Base-by-base conservation (phyloP, 495 filamentous ascomycete genomes). In the Neohortaea acidophila region DNA sequence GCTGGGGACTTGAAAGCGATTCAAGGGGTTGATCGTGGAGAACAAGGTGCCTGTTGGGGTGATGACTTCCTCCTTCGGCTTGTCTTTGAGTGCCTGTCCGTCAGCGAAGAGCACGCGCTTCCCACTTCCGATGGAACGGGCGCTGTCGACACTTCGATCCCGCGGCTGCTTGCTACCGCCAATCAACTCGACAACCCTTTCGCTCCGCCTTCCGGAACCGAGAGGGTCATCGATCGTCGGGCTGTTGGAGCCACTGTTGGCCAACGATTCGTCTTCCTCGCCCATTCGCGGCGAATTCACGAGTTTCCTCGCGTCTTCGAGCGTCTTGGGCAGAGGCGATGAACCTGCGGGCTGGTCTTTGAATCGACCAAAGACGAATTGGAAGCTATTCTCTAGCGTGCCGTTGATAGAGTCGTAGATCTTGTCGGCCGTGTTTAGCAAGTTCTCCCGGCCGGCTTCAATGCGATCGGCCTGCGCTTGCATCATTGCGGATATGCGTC, bases 291-390 rank as follows among this genome's bases (percentile, higher is more conserved):
- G 74, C 2, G 79, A 72, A 43, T 74, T 73, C 33, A 97, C 79
- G 9, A 97, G 69, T 55, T 79, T 84, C 29, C 85, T 71, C 17
- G 86, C 89, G 46, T 97, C 89, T 36, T 89, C 89, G 1, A 97
- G 62, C 6, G 89, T 96, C 44, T 82, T 84, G 10, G 89, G 89
- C 1, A 93, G 63, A 2, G 44, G 44, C 4, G 39, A 39, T 30
- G 12, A 19, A 2, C 30, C 46, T 19, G 68, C 49, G 17, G 77
- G 51, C 36, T 56, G 55, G 48, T 93, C 84, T 48, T 79, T 79
- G 19, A 94, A 71, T 47, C 84, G 81, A 25, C 87, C 87, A 35
- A 99, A 77, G 8, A 96, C 62, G 44, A 96, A 91, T 49, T 86
- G 91, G 61, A 94, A 92, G 51, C 83, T 91, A 48, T 79, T 80